Base-by-base conservation (phyloP, 768 basidiomycete genomes). In the Paxillus involutus region DNA sequence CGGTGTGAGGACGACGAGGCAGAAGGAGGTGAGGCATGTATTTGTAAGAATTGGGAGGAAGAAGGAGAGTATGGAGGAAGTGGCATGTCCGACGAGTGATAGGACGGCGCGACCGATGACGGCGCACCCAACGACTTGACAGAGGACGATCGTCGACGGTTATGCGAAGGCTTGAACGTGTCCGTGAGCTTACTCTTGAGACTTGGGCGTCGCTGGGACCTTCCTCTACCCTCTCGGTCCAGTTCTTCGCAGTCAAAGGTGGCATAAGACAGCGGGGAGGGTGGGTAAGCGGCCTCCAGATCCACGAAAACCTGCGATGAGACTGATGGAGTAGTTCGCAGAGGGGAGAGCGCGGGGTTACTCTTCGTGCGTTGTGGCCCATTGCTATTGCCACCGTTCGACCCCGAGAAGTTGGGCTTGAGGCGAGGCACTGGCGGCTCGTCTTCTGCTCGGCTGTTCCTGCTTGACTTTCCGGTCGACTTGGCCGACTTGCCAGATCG, bases 281-380 rank as follows among this genome's bases (percentile, higher is more conserved):
- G 70, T 3, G 68, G 68, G 48, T 55, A 53, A 41, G 53, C 44
- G 32, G 16, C 52, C 43, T 70, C 68, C 30, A 65, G 52, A 33
- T 68, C 66, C 9, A 65, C 58, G 46, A 68, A 32, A 5, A 65
- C 59, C 17, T 70, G 68, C 32, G 67, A 69, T 5, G 66, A 61
- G 35, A 58, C 60, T n/a, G 58, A 71, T 16, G 59, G 14, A 13
- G 61, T 49, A 26, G 59, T 56, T 11, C 53, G 63, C 41, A 62
- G 13, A 30, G 67, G 59, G 8, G 58, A 52, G 33, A 69, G 63
- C 10, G 76, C 59, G 0, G 81, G 79, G 75, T 81, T 81, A 50
- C 83, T 81, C 72, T 83, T 81, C 62, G 71, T 75, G 33, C 80
- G 76, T 10, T 76, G 53, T 21, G 63, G 63, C 41, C 59, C 59